Evolutionary conservation across 2,329 filamentous ascomycete genomes (phyloP).

Genomic region (Alternaria sp.): DNA sequence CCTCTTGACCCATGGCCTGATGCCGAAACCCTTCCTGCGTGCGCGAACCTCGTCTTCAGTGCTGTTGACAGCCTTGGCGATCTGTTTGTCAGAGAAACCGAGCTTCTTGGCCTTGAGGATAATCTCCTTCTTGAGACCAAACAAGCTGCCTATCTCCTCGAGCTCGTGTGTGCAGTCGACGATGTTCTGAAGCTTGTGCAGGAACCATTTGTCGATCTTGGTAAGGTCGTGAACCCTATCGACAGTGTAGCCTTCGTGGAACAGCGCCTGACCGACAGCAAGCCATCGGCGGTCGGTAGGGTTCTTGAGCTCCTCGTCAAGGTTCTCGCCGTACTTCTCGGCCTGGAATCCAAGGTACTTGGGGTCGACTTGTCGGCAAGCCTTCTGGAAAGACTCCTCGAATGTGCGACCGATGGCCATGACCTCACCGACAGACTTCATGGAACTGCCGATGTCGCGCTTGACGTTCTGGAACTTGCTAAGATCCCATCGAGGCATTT

Average conservation of each 20-base stretch:
- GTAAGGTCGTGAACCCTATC: slow-evolving; percentile 91
- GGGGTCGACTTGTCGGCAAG: slow-evolving; percentile 95
- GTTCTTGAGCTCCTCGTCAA: slow-evolving; percentile 89
- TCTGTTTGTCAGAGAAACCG: slow-evolving; percentile 97
- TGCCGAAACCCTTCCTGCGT: slow-evolving; percentile 82
- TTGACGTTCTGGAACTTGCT: slow-evolving; percentile 99
- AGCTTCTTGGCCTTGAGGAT: slow-evolving; percentile 94
- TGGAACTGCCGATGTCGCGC: slow-evolving; percentile 94
- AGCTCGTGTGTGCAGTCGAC: slow-evolving; percentile 89
- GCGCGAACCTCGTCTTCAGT: slow-evolving; percentile 91
- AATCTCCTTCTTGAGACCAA: slow-evolving; percentile 86
- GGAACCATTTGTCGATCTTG: slow-evolving; percentile 99
- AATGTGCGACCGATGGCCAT: slow-evolving; percentile 99
- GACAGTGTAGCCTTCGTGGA: slow-evolving; percentile 94
- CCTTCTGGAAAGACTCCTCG: slow-evolving; percentile 99
- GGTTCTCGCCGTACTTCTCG: slow-evolving; percentile 83
- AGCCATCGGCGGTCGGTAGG: slow-evolving; percentile 97
- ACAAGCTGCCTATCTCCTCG: slow-evolving; percentile 81
- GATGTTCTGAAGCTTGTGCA: slow-evolving; percentile 97
- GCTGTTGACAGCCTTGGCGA: slow-evolving; percentile 82
- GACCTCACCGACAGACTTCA: slow-evolving; percentile 99
- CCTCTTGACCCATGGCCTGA: slow-evolving; percentile 96
- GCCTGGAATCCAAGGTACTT: slow-evolving; percentile 92
- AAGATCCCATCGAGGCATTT: slow-evolving; percentile 98
- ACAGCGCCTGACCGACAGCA: slow-evolving; percentile 96